phyloP scores from a whole-genome alignment of 495 filamentous ascomycete genomes.

The Symbiotaphrina buchneri region DNA sequence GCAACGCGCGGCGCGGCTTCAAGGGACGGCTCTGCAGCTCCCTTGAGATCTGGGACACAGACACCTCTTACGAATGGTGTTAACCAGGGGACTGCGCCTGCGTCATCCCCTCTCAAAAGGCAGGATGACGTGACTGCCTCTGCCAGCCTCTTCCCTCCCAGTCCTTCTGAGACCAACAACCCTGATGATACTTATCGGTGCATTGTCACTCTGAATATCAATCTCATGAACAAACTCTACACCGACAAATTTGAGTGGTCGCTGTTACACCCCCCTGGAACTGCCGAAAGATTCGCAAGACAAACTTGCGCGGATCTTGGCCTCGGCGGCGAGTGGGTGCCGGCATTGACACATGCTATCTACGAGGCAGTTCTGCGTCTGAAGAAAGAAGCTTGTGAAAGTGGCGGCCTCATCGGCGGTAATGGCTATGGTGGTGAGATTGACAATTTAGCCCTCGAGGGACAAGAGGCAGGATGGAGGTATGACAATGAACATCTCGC shows the following conservation, averaged over 20 bases:
- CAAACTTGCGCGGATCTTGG: conserved; percentile 82
- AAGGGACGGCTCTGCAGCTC: conserved; percentile 20
- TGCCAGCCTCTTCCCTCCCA: conserved; percentile 23
- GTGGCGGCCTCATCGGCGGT: conserved; percentile 52
- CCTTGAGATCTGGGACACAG: conserved; percentile 18
- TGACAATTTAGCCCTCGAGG: conserved; percentile 68
- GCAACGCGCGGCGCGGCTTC: conserved; percentile 16
- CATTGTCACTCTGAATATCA: conserved; percentile 78
- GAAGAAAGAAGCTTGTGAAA: conserved; percentile 91
- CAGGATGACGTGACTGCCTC: conserved; percentile 22
- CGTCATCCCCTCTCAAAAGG: background rate
- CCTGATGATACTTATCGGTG: conserved; percentile 85
- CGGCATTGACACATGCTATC: conserved; percentile 84
- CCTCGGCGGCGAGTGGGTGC: conserved; percentile 78
- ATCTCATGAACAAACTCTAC: conserved; percentile 77
- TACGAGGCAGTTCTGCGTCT: conserved; percentile 84
- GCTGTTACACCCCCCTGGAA: conserved; percentile 70
- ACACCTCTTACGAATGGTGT: conserved; percentile 17
- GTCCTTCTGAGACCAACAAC: conserved; percentile 42
- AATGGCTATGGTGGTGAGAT: conserved; percentile 53
- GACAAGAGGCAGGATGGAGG: conserved; percentile 71
- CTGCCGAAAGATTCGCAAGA: conserved; percentile 81
- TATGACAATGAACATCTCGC: conserved; percentile 78
- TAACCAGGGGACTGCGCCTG: background rate
- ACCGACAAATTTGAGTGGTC: conserved; percentile 99